Percentiles rank a stretch among this genome's conserved stretches.
phyloP scores from a whole-genome alignment of 2,329 filamentous ascomycete genomes.

The Ceratocystis eucalypticola region DNA sequence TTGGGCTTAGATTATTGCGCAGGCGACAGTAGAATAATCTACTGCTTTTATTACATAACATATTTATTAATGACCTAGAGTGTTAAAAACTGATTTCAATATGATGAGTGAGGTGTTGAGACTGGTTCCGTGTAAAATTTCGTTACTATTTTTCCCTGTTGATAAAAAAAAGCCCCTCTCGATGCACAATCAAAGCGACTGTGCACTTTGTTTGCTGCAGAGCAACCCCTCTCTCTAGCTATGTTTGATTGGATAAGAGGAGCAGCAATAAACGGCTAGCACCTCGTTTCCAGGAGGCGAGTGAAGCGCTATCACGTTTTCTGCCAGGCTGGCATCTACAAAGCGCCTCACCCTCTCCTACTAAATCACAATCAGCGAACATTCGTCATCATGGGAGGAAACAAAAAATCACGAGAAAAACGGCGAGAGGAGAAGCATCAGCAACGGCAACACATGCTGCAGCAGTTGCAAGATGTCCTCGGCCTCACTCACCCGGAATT shows the following conservation, averaged over 20 bases:
- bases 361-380: background rate
- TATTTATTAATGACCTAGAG: background rate
- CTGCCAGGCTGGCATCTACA: too few species aligned
- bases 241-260: background rate
- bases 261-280: background rate
- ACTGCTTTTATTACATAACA: constrained; percentile 7
- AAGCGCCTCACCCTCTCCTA: too few species aligned
- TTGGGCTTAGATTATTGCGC: constrained; percentile 1
- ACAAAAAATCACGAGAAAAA: background rate
- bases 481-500: background rate
- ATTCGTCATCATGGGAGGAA: background rate
- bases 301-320: too few species aligned
- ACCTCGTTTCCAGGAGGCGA: background rate
- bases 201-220: background rate
- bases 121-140: too few species aligned
- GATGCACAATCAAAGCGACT: background rate
- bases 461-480: constrained; percentile 23
- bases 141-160: too few species aligned
- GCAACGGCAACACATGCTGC: constrained; percentile 32
- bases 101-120: too few species aligned
- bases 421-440: constrained; percentile 1
- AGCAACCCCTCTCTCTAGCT: background rate
- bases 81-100: too few species aligned
- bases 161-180: background rate
- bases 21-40: constrained; percentile 9